Percentiles rank a stretch among this genome's conserved stretches.
Conservation (phyloP, 495 filamentous ascomycete genomes). For the Talaromyces stipitatus region DNA sequence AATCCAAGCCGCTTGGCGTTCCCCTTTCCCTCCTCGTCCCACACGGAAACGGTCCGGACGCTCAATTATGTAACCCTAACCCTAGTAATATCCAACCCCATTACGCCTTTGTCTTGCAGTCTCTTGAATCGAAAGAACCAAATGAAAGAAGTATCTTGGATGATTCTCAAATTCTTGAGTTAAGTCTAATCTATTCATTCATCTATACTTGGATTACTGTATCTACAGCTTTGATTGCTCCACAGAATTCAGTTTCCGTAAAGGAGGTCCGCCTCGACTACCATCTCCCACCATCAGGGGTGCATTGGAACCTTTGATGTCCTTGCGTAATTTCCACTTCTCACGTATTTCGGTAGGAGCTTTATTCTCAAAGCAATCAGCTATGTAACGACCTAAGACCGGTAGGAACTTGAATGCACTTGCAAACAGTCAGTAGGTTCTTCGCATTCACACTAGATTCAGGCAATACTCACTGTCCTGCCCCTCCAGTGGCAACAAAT, state of each 20-base stretch:
- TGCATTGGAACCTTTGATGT: slow-evolving; percentile 8
- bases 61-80: no score
- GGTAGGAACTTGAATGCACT: slow-evolving; percentile 75
- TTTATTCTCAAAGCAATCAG: slow-evolving; percentile 47
- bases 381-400: slow-evolving; percentile 62
- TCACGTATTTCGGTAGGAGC: slow-evolving; percentile 42
- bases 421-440: neutral
- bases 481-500: neutral
- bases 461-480: neutral
- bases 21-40: no score
- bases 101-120: no score
- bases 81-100: no score
- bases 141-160: no score
- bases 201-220: no score
- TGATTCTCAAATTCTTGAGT: no score
- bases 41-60: no score
- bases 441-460: neutral
- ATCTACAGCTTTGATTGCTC: slow-evolving; percentile 21
- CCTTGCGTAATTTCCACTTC: slow-evolving; percentile 49
- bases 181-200: no score
- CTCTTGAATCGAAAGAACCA: no score
- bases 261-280: slow-evolving; percentile 23
- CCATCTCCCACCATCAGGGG: slow-evolving; percentile 22
- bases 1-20: no score
- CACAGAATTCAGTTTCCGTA: slow-evolving; percentile 14